Percentiles rank a stretch among this genome's conserved stretches.
Conservation (phyloP, 1,139 yeast species). For the Yamadazyma atlantica region DNA sequence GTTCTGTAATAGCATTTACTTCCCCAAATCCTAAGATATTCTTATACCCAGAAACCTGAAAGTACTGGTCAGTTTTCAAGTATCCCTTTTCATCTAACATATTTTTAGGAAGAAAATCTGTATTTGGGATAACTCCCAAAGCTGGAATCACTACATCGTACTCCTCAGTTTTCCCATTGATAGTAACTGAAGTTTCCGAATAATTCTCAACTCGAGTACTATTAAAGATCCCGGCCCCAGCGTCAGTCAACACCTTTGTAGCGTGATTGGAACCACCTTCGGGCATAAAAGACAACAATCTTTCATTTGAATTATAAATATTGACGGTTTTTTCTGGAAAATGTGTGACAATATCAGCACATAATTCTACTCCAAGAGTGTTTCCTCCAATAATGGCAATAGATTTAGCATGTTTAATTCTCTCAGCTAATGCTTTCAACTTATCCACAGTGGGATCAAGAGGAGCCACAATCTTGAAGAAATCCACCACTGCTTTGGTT, state of each 20-base stretch:
- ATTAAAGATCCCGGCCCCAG: slow-evolving; percentile 24
- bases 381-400: slow-evolving; percentile 34
- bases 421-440: slow-evolving; percentile 9
- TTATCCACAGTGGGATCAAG: slow-evolving; percentile 10
- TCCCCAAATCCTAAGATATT: slow-evolving; percentile 28
- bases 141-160: slow-evolving; percentile 26
- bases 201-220: slow-evolving; percentile 8
- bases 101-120: slow-evolving; percentile 17
- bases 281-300: slow-evolving; percentile 18
- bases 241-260: slow-evolving; percentile 16
- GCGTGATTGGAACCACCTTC: slow-evolving; percentile 14
- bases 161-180: slow-evolving; percentile 12
- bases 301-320: slow-evolving; percentile 21
- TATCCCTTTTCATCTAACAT: slow-evolving; percentile 17
- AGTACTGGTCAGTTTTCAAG: slow-evolving; percentile 20
- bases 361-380: slow-evolving; percentile 30
- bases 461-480: slow-evolving; percentile 23
- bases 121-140: slow-evolving; percentile 19
- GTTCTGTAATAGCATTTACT: slow-evolving; percentile 19
- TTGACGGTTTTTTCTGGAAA: slow-evolving; percentile 19
- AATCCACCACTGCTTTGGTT: slow-evolving; percentile 18
- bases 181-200: slow-evolving; percentile 10
- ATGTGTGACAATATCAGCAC: slow-evolving; percentile 25
- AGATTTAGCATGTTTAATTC: slow-evolving; percentile 17
- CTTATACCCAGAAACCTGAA: slow-evolving; percentile 18